Evolutionary conservation across 306 rosid species (phyloP).

Genomic region (Sicyos baderoa): DNA sequence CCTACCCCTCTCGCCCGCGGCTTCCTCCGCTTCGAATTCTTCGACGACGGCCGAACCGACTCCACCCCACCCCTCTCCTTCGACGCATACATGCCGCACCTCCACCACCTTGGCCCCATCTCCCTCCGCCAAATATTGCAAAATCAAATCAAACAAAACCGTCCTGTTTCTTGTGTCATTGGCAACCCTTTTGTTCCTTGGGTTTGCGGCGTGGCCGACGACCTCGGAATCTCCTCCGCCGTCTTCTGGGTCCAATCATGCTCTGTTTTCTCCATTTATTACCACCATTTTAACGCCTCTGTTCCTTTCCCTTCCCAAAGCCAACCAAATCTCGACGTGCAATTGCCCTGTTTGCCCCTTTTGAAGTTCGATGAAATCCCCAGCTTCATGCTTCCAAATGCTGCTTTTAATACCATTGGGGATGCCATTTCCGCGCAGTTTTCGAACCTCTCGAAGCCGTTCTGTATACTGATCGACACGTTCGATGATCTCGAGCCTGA

Average conservation of each 20-base stretch:
- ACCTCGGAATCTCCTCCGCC: slow-evolving; percentile 40
- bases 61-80: not conserved
- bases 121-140: slow-evolving; percentile 18
- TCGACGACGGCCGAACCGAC: slow-evolving; percentile 29
- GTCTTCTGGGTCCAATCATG: slow-evolving; percentile 58
- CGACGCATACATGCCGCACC: slow-evolving; percentile 24
- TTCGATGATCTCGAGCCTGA: slow-evolving; percentile 30
- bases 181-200: slow-evolving; percentile 50
- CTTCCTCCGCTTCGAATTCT: slow-evolving; percentile 43
- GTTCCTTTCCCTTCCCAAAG: slow-evolving; percentile 24
- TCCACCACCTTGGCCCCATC: slow-evolving; percentile 28
- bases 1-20: slow-evolving; percentile 25
- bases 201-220: slow-evolving; percentile 33
- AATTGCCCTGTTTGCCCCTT: slow-evolving; percentile 28
- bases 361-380: slow-evolving; percentile 30
- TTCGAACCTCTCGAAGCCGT: slow-evolving; percentile 20
- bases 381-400: slow-evolving; percentile 22
- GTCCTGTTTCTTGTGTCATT: slow-evolving; percentile 31
- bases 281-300: slow-evolving; percentile 13
- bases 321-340: slow-evolving; percentile 21
- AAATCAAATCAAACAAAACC: slow-evolving; percentile 12
- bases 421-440: slow-evolving; percentile 24
- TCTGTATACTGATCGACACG: slow-evolving; percentile 29
- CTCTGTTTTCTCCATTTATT: slow-evolving; percentile 33
- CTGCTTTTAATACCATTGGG: not conserved